Conservation (phyloP, 495 filamentous ascomycete species). For the Staphylotrichum longicolle region DNA sequence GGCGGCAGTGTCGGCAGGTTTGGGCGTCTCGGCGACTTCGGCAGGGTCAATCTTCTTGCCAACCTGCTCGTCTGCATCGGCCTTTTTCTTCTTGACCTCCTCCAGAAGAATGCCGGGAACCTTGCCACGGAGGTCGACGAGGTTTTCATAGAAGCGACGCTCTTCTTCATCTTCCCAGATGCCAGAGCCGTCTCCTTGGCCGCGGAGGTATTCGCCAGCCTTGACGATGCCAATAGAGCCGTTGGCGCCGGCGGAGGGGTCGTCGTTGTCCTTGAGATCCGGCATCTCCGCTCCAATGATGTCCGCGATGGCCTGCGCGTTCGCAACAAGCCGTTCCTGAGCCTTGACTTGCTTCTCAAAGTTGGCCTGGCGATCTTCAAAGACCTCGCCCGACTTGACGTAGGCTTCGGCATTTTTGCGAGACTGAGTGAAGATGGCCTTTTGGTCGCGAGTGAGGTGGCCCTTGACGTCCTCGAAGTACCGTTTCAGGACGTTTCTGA, state of each 20-base stretch:
- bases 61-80: conserved; percentile 63
- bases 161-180: conserved; percentile 99
- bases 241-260: conserved; percentile 58
- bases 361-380: conserved; percentile 94
- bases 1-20: conserved; percentile 45
- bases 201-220: conserved; percentile 86
- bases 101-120: conserved; percentile 91
- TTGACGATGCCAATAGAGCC: conserved; percentile 90
- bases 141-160: conserved; percentile 93
- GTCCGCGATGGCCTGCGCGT: conserved; percentile 89
- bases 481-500: conserved; percentile 79
- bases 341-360: conserved; percentile 90
- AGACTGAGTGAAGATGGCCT: conserved; percentile 74
- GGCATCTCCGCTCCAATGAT: conserved; percentile 92
- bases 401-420: conserved; percentile 97
- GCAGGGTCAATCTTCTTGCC: conserved; percentile 53
- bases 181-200: conserved; percentile 86
- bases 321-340: conserved; percentile 84
- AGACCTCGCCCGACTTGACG: conserved; percentile 97
- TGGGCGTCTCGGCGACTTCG: conserved; percentile 53
- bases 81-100: conserved; percentile 92
- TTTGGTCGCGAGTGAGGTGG: conserved; percentile 87
- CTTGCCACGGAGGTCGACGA: conserved; percentile 91
- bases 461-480: conserved; percentile 93
- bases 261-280: conserved; percentile 78